Conservation (phyloP, 306 rosid species). For the Albizia julibrissin region DNA sequence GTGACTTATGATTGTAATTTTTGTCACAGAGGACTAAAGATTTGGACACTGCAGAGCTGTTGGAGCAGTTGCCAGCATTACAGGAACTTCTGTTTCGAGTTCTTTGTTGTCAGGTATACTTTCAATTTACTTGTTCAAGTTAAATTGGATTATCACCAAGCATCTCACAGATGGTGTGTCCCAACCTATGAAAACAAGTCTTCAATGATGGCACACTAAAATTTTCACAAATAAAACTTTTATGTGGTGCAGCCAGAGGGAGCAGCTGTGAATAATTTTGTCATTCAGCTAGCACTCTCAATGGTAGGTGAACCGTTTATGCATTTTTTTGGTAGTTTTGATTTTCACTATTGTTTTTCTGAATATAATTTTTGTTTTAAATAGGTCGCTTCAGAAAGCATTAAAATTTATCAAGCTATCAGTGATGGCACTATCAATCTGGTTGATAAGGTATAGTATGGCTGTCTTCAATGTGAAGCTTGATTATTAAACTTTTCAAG, state of each 20-base stretch:
- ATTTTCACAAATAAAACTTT: slow-evolving; percentile 13
- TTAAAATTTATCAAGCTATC: slow-evolving; percentile 93
- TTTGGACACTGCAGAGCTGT: slow-evolving; percentile 82
- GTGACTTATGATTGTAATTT: slow-evolving; percentile 23
- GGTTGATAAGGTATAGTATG: slow-evolving; percentile 87
- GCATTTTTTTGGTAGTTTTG: slow-evolving; percentile 23
- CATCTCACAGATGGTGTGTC: slow-evolving; percentile 17
- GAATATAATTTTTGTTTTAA: slow-evolving; percentile 34
- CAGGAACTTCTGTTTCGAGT: slow-evolving; percentile 93
- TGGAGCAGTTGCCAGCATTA: slow-evolving; percentile 91
- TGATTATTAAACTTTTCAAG: slow-evolving; percentile 33
- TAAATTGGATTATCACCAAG: slow-evolving; percentile 18
- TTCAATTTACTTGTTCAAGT: slow-evolving; percentile 19
- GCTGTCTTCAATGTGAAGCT: slow-evolving; percentile 32
- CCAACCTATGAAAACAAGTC: slow-evolving; percentile 14
- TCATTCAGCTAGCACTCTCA: slow-evolving; percentile 85
- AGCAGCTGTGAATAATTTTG: slow-evolving; percentile 84
- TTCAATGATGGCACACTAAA: slow-evolving; percentile 3
- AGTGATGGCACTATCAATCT: slow-evolving; percentile 94
- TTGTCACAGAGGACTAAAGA: slow-evolving; percentile 94
- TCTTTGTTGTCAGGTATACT: slow-evolving; percentile 83
- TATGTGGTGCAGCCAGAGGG: slow-evolving; percentile 86
- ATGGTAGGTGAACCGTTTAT: slow-evolving; percentile 61
- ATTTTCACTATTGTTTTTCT: slow-evolving; percentile 32
- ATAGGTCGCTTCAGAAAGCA: slow-evolving; percentile 94